phyloP scores from a whole-genome alignment of 257 asterid genomes.

The Perilla frutescens region DNA sequence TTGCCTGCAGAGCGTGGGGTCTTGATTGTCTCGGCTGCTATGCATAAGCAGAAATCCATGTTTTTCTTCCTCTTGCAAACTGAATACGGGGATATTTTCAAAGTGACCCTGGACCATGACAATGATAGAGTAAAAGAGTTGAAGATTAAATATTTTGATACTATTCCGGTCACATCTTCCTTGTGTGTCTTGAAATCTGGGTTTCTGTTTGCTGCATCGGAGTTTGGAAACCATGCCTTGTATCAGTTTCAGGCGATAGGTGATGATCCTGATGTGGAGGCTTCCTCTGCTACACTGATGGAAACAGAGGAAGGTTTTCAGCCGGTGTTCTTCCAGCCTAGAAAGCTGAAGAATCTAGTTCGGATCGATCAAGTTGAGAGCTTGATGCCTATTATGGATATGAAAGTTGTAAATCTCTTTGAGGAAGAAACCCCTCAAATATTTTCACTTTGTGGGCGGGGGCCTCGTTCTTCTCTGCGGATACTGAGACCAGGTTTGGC shows the following conservation, averaged over 20 bases:
- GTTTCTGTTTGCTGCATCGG: conserved; percentile 94
- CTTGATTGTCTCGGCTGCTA: conserved; percentile 91
- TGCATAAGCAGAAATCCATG: conserved; percentile 95
- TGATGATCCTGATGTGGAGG: conserved; percentile 94
- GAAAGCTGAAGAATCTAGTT: conserved; percentile 91
- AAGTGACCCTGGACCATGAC: conserved; percentile 84
- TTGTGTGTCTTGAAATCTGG: conserved; percentile 98
- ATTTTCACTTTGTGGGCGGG: conserved; percentile 94
- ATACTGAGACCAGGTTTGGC: conserved; percentile 96
- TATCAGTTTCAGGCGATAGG: conserved; percentile 98
- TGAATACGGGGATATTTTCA: conserved; percentile 93
- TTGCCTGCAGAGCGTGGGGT: conserved; percentile 98
- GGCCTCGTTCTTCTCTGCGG: conserved; percentile 91
- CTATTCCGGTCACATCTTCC: conserved; percentile 91
- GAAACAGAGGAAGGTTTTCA: conserved; percentile 98
- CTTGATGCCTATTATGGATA: conserved; percentile 95
- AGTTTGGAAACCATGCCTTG: conserved; percentile 96
- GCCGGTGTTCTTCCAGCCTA: conserved; percentile 95
- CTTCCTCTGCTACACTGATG: conserved; percentile 91
- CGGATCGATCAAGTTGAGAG: conserved; percentile 95
- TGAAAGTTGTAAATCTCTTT: conserved; percentile 84
- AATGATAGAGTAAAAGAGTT: conserved; percentile 87
- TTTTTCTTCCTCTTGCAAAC: conserved; percentile 98
- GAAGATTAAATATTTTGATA: conserved; percentile 92
- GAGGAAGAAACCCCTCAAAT: conserved; percentile 99